These are phyloP conservation scores for Tympanopsis confertula DNA, from an alignment of 2,329 filamentous ascomycete genomes.

Conservation along the genomic window DNA sequence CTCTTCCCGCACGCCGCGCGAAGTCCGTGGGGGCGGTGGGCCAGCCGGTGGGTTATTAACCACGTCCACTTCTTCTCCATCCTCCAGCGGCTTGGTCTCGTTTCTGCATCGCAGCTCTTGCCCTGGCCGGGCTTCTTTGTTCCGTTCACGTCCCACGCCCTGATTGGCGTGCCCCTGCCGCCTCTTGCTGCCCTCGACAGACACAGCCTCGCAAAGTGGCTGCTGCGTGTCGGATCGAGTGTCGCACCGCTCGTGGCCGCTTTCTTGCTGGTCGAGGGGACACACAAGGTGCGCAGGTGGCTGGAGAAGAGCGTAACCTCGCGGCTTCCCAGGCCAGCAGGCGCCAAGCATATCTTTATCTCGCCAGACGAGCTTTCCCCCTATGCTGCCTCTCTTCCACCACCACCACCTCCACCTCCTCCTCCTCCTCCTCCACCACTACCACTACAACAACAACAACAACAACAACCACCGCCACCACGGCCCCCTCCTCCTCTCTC, in stretches of 20 bases:
- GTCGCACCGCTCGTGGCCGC: too few species aligned
- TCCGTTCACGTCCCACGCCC: slow-evolving; percentile 38
- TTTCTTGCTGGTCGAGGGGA: too few species aligned
- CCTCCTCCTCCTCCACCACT: not conserved
- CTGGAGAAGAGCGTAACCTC: too few species aligned
- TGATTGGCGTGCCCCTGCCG: slow-evolving; percentile 17
- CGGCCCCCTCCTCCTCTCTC: slow-evolving; percentile 5
- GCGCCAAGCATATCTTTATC: not conserved
- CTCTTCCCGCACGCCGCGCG: too few species aligned
- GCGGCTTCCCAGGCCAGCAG: too few species aligned
- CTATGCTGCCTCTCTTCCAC: not conserved
- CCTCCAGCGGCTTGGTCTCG: slow-evolving; percentile 37
- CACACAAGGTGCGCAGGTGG: too few species aligned
- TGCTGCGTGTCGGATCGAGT: not conserved
- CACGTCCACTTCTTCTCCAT: slow-evolving; percentile 40
- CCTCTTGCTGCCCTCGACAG: not conserved
- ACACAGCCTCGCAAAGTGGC: not conserved
- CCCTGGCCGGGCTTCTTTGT: slow-evolving; percentile 38
- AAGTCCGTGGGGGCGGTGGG: too few species aligned
- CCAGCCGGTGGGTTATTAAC: too few species aligned
- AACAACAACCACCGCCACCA: too few species aligned
- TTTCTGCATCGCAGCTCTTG: slow-evolving; percentile 25
- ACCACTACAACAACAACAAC: not conserved
- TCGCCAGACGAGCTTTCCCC: not conserved
- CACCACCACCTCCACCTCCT: not conserved